Evolutionary conservation across 2,329 filamentous ascomycete genomes (phyloP).

Genomic region (Cladosporium sp.): DNA sequence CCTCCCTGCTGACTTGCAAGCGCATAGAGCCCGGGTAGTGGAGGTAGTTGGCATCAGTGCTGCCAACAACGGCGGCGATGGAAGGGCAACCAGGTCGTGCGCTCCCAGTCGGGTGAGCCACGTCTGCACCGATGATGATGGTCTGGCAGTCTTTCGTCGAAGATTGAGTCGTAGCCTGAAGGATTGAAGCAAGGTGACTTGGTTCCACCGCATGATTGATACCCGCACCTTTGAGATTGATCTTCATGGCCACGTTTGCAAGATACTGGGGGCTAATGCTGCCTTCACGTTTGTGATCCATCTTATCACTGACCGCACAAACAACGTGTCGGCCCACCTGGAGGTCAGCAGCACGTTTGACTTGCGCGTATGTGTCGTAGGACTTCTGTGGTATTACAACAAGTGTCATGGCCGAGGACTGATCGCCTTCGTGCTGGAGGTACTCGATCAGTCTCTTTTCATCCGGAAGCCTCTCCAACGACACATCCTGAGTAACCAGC

Average conservation of each 20-base stretch:
- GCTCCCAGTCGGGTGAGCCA: constrained; percentile 42
- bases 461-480: too few relatives aligned
- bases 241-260: constrained; percentile 26
- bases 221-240: constrained; percentile 25
- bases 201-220: constrained; percentile 22
- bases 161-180: too few relatives aligned
- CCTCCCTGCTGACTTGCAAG: constrained; percentile 34
- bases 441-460: too few relatives aligned
- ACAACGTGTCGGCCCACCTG: constrained; percentile 21
- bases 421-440: too few relatives aligned
- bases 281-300: too few relatives aligned
- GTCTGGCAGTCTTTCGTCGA: not conserved
- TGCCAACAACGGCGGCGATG: constrained; percentile 47
- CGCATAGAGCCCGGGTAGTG: constrained; percentile 43
- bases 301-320: not conserved
- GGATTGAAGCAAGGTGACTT: too few relatives aligned
- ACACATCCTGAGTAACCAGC: too few relatives aligned
- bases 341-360: constrained; percentile 28
- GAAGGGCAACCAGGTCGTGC: constrained; percentile 41
- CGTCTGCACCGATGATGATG: constrained; percentile 48
- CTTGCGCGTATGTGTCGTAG: constrained; percentile 20
- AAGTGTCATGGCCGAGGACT: too few relatives aligned
- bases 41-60: constrained; percentile 35
- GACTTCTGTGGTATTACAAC: not conserved
- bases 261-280: constrained; percentile 19